Conservation (phyloP, 129 eudicot species). For the Saussurea involucrata region DNA sequence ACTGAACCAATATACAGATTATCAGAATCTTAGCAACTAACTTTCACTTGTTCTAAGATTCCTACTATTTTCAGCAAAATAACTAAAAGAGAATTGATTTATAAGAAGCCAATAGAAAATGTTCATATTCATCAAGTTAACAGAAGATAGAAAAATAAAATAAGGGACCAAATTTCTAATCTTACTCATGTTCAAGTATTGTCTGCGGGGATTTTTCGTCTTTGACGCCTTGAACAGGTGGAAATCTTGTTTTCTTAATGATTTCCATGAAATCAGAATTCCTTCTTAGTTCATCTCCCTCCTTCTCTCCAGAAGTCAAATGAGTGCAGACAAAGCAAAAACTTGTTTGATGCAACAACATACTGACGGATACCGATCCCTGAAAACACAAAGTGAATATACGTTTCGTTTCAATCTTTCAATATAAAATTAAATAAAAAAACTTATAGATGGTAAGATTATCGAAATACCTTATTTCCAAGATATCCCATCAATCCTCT, state of each 20-base stretch:
- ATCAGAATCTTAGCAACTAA: slow-evolving; percentile 17
- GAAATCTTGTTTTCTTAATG: slow-evolving; percentile 82
- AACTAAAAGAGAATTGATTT: background rate
- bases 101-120: background rate
- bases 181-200: slow-evolving; percentile 90
- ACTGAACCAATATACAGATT: slow-evolving; percentile 36
- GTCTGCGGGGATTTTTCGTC: slow-evolving; percentile 88
- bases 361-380: slow-evolving; percentile 96
- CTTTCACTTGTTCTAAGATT: background rate
- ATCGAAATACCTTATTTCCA: slow-evolving; percentile 72
- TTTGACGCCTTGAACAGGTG: slow-evolving; percentile 50
- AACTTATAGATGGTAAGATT: background rate
- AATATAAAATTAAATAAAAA: background rate
- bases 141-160: background rate
- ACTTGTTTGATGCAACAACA: slow-evolving; percentile 90
- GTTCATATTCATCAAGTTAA: background rate
- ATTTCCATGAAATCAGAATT: slow-evolving; percentile 96
- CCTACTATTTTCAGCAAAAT: background rate
- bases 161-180: background rate
- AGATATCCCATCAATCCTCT: slow-evolving; percentile 99
- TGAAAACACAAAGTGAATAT: slow-evolving; percentile 27
- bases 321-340: slow-evolving; percentile 94
- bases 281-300: slow-evolving; percentile 84
- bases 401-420: background rate
- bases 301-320: slow-evolving; percentile 90